Conservation (phyloP, 176 grass and related monocot genomes). For the Areca catechu region DNA sequence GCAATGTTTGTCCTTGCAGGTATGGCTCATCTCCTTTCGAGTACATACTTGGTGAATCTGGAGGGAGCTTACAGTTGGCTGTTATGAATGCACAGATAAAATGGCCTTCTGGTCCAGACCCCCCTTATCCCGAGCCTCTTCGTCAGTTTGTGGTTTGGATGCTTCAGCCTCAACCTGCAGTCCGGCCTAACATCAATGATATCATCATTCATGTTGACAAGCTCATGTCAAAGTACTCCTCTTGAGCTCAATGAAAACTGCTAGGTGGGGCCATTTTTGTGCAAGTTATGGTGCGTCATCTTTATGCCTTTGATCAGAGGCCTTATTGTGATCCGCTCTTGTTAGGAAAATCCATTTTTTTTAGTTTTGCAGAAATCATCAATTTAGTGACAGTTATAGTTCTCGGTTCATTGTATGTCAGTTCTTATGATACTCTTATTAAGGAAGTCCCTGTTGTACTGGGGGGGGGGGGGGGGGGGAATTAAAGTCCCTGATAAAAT, state of each 20-base stretch:
- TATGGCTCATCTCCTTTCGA: slow-evolving; percentile 87
- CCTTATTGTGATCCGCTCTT: not conserved
- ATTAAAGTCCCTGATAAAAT: too few species aligned
- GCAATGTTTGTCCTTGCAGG: slow-evolving; percentile 23
- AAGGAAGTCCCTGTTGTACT: too few species aligned
- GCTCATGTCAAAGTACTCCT: slow-evolving; percentile 56
- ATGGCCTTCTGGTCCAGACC: slow-evolving; percentile 54
- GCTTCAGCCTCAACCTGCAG: slow-evolving; percentile 64
- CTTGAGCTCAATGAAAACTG: slow-evolving; percentile 11
- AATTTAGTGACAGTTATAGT: slow-evolving; percentile 7
- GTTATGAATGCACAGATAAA: slow-evolving; percentile 80
- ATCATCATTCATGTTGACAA: slow-evolving; percentile 81
- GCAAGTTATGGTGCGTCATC: slow-evolving; percentile 12
- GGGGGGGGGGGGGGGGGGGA: too few species aligned
- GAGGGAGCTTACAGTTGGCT: slow-evolving; percentile 88
- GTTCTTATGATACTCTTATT: too few species aligned
- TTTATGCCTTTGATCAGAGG: slow-evolving; percentile 18
- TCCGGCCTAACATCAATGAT: slow-evolving; percentile 73
- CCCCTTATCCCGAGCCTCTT: slow-evolving; percentile 65
- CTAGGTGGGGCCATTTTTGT: not conserved
- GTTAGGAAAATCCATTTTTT: not conserved
- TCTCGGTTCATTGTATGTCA: not conserved
- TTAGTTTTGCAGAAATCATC: not conserved
- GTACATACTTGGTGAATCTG: slow-evolving; percentile 67
- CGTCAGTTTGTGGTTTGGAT: slow-evolving; percentile 77